These are phyloP conservation scores for Fusarium tricinctum DNA, from an alignment of 2,329 filamentous ascomycete species.

Conservation along the genomic window DNA sequence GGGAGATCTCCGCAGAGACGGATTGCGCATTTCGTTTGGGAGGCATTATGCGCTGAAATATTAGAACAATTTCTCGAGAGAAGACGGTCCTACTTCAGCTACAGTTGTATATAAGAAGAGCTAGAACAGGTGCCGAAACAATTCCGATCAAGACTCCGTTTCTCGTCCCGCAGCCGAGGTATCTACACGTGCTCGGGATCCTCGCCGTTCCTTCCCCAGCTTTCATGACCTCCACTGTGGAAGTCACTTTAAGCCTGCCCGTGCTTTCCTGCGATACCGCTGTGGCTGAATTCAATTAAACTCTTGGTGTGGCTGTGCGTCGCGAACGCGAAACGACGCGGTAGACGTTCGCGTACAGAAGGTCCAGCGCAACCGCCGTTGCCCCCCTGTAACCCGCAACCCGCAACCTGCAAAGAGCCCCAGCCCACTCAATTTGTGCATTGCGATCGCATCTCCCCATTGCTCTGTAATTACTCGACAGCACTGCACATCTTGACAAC, in stretches of 20 bases:
- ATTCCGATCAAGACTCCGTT: constrained; percentile 39
- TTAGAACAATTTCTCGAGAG: constrained; percentile 15
- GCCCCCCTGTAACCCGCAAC: constrained; percentile 45
- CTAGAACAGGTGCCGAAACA: constrained; percentile 33
- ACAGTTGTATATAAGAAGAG: constrained; percentile 31
- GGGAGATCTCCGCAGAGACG: constrained; percentile 83
- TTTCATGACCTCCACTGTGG: constrained; percentile 9
- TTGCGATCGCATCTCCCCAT: constrained; percentile 42
- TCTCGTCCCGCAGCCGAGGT: constrained; percentile 52
- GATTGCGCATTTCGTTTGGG: constrained; percentile 70
- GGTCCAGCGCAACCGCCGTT: constrained; percentile 40
- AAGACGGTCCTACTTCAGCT: constrained; percentile 1
- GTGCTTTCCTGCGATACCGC: constrained; percentile 15
- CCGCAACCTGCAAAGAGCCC: constrained; percentile 22
- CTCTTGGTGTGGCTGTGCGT: constrained; percentile 44
- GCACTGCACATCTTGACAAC: constrained; percentile 32
- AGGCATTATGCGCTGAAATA: constrained; percentile 56
- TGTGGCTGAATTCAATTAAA: constrained; percentile 51
- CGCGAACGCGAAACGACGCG: constrained; percentile 56
- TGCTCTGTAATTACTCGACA: constrained; percentile 6
- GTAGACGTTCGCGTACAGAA: constrained; percentile 27
- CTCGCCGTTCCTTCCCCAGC: constrained; percentile 44
- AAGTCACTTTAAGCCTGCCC: constrained; percentile 5
- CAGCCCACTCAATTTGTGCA: constrained; percentile 54
- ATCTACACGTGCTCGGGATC: constrained; percentile 55